Evolutionary conservation across 2,329 filamentous ascomycete species (phyloP), one percentile per base, ranked within the genome.

Genomic region (Exophiala phaeomuriformis): DNA sequence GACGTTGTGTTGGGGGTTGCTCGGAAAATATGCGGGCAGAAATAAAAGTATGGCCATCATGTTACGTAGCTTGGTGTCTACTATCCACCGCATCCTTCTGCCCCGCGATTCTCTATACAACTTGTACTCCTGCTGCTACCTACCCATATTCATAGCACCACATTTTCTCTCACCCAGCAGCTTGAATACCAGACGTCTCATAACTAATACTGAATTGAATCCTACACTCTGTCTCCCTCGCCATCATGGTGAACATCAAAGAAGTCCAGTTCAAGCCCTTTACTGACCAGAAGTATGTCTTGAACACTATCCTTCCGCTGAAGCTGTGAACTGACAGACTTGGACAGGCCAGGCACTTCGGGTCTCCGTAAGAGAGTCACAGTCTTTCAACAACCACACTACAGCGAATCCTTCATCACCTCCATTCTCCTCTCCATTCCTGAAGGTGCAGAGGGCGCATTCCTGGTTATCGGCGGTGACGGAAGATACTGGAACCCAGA

Each of bases 341-440:
- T 47, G 53, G 62, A 47, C 48, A 58, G 55, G 61, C 60, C 57
- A 44, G 58, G 53, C 67, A 97, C 91, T 64, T 98, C 93, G 63
- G 93, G 93, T 72, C 89, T 98, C 72, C 90, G 93, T 62, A 98
- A 98, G 77, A 97, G 95, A 83, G 93, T 97, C 76, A 90, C 88
- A 68, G 88, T 95, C 70, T 98, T 98, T 79, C 89, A 98, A 73
- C 79, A 96, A 74, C 79, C 84, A 56, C 82, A 98, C 76, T 98
- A 98, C 80, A 90, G 88, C 73, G 93, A 98, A 75, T 84, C 91
- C 49, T 98, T 98, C 71, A 82, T 98, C 64, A 80, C 91, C 61
- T 91, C 89, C 72, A 95, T 96, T 69, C 82, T 98, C 63, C 83
- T 95, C 58, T 95, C 93, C 49, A 98, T 98, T 66, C 93, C 93